These are phyloP conservation scores for Microdochium nivale DNA, from an alignment of 2,329 filamentous ascomycete species.

Conservation along the genomic window DNA sequence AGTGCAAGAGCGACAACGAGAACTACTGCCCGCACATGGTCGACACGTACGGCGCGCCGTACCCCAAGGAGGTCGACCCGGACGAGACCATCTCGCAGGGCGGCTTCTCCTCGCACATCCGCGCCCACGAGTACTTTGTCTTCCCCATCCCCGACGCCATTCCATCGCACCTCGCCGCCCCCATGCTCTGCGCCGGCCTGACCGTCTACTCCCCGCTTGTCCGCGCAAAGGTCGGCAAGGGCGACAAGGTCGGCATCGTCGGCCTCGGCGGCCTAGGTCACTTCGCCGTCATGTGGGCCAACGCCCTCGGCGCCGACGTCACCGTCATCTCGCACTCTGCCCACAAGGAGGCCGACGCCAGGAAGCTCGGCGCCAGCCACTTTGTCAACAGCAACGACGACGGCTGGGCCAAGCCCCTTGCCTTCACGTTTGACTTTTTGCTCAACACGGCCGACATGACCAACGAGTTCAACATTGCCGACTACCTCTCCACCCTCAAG, in stretches of 20 bases:
- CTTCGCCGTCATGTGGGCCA: slow-evolving; percentile 62
- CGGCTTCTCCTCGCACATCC: slow-evolving; percentile 44
- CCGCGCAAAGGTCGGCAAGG: slow-evolving; percentile 58
- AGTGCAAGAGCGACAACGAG: slow-evolving; percentile 38
- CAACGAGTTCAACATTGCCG: slow-evolving; percentile 43
- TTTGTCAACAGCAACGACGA: slow-evolving; percentile 38
- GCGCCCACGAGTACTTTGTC: slow-evolving; percentile 48
- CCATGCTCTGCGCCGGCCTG: slow-evolving; percentile 71
- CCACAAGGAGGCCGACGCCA: slow-evolving; percentile 49
- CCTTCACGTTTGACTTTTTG: slow-evolving; percentile 40
- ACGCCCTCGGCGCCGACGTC: slow-evolving; percentile 59
- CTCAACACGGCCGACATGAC: slow-evolving; percentile 41
- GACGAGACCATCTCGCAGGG: slow-evolving; percentile 58
- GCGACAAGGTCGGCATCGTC: slow-evolving; percentile 62
- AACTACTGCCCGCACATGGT: slow-evolving; percentile 39
- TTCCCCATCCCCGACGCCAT: slow-evolving; percentile 49
- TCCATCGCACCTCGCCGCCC: slow-evolving; percentile 43
- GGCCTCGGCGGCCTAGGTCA: slow-evolving; percentile 70
- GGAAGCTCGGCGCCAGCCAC: slow-evolving; percentile 53
- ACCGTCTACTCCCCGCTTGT: slow-evolving; percentile 64
- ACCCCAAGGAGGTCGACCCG: slow-evolving; percentile 42
- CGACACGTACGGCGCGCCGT: slow-evolving; percentile 50
- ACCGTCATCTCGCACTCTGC: slow-evolving; percentile 55
- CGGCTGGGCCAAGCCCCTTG: slow-evolving; percentile 47
- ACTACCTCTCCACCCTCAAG: slow-evolving; percentile 41